phyloP scores from a whole-genome alignment of 2,329 filamentous ascomycete species.

The Periconia sp. region DNA sequence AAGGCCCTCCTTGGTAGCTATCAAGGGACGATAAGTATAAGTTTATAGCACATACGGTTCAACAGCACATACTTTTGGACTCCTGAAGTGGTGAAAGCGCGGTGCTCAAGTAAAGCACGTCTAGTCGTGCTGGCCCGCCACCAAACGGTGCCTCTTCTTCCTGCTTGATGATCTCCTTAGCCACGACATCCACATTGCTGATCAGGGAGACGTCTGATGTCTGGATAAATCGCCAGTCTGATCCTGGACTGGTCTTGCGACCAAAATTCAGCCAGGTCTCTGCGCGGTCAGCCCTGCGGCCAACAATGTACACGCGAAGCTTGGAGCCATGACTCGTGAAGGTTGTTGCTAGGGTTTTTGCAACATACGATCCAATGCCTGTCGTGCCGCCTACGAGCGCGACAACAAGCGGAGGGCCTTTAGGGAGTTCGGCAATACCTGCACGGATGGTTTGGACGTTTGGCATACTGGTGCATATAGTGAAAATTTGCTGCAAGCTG shows the following conservation, averaged over 20 bases:
- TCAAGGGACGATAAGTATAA: too few species aligned
- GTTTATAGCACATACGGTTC: too few species aligned
- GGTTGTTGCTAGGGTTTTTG: conserved; percentile 19
- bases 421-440: conserved; percentile 20
- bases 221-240: conserved; percentile 42
- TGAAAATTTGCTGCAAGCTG: too few species aligned
- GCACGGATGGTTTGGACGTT: conserved; percentile 18
- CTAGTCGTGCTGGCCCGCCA: conserved; percentile 33
- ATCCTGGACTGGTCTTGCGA: conserved; percentile 32
- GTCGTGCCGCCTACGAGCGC: conserved; percentile 28
- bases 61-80: conserved; percentile 1
- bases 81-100: conserved; percentile 27
- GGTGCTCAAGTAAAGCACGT: conserved; percentile 42
- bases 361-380: conserved; percentile 34
- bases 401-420: conserved; percentile 26
- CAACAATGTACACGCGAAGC: conserved; percentile 43
- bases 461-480: conserved; percentile 24
- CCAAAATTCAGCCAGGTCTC: conserved; percentile 35
- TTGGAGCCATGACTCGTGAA: conserved; percentile 25
- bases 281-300: conserved; percentile 30
- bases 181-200: conserved; percentile 43
- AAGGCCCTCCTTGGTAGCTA: conserved; percentile 13
- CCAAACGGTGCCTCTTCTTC: conserved; percentile 29
- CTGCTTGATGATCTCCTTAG: conserved; percentile 27
- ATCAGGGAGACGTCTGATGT: conserved; percentile 39